Evolutionary conservation across 2,329 filamentous ascomycete species (phyloP).

Genomic region (Trichophyton simii): DNA sequence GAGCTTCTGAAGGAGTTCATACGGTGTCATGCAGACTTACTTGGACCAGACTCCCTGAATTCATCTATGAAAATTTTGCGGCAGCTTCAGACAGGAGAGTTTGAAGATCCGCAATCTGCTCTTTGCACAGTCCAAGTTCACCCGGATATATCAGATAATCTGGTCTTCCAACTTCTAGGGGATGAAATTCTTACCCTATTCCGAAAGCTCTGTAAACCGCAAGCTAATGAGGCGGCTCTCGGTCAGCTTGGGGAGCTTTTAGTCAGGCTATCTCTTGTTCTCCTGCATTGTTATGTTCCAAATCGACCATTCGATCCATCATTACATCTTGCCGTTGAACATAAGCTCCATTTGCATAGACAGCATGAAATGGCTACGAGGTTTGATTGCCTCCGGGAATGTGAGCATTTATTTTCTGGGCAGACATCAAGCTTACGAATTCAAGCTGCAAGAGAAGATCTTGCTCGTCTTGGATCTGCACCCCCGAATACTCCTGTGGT

Average conservation of each 20-base stretch:
- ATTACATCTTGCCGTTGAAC: slow-evolving; percentile 49
- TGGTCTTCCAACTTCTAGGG: background rate
- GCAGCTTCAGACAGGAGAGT: background rate
- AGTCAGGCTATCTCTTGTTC: slow-evolving; percentile 61
- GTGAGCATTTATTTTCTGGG: slow-evolving; percentile 56
- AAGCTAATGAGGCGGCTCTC: slow-evolving; percentile 14
- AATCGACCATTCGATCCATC: slow-evolving; percentile 77
- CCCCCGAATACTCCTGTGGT: slow-evolving; percentile 57
- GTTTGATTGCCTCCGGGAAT: slow-evolving; percentile 49
- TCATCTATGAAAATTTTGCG: slow-evolving; percentile 17
- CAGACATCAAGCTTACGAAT: slow-evolving; percentile 56
- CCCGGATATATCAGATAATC: background rate
- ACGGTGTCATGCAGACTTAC: slow-evolving; percentile 24
- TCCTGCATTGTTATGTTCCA: slow-evolving; percentile 70
- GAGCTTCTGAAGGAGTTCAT: slow-evolving; percentile 24
- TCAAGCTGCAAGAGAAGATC: slow-evolving; percentile 49
- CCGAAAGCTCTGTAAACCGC: background rate
- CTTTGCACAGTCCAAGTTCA: background rate
- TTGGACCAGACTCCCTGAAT: slow-evolving; percentile 21
- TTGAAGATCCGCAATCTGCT: background rate
- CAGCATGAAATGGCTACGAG: slow-evolving; percentile 44
- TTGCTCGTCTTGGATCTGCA: slow-evolving; percentile 51
- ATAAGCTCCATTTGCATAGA: slow-evolving; percentile 45
- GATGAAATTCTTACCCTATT: background rate
- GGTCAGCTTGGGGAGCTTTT: slow-evolving; percentile 50